A percentile compares a stretch with the other conserved stretches of the same genome.
phyloP scores from a whole-genome alignment of 768 basidiomycete genomes.

The Pisolithus marmoratus region DNA sequence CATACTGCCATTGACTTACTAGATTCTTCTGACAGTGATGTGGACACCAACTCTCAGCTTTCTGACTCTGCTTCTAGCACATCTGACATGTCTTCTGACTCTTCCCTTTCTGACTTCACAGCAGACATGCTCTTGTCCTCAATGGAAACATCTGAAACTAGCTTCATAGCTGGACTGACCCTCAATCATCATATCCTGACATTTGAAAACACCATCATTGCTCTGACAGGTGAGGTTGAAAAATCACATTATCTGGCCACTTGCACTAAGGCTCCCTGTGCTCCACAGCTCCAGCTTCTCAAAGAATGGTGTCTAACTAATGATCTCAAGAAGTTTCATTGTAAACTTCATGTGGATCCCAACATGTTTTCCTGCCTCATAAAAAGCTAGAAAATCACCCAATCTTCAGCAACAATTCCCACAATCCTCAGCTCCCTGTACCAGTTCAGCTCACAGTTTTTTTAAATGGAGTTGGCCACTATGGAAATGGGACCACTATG shows the following conservation, averaged over 20 bases:
- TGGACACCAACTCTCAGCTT: too few relatives aligned
- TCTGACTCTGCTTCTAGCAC: background rate
- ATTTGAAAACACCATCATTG: background rate
- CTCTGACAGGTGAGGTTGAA: background rate
- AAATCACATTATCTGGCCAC: background rate
- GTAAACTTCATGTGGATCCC: constrained; percentile 21
- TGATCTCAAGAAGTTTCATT: constrained; percentile 17
- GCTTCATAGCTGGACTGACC: background rate
- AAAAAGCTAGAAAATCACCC: constrained; percentile 16
- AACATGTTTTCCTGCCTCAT: constrained; percentile 20
- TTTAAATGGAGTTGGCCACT: constrained; percentile 21
- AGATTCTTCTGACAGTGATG: background rate
- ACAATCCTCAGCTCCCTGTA: constrained; percentile 20
- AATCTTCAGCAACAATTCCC: constrained; percentile 20
- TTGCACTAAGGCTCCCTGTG: background rate
- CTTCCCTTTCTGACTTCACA: background rate
- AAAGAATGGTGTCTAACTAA: constrained; percentile 5
- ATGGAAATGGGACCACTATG: constrained; percentile 5
- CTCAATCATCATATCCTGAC: background rate
- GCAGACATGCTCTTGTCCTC: background rate
- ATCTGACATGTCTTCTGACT: background rate
- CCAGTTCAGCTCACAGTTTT: constrained; percentile 26
- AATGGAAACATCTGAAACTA: background rate
- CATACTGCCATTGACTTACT: background rate
- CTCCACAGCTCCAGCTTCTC: constrained; percentile 9